Conservation (phyloP, 495 filamentous ascomycete genomes). For the Podospora comata region DNA sequence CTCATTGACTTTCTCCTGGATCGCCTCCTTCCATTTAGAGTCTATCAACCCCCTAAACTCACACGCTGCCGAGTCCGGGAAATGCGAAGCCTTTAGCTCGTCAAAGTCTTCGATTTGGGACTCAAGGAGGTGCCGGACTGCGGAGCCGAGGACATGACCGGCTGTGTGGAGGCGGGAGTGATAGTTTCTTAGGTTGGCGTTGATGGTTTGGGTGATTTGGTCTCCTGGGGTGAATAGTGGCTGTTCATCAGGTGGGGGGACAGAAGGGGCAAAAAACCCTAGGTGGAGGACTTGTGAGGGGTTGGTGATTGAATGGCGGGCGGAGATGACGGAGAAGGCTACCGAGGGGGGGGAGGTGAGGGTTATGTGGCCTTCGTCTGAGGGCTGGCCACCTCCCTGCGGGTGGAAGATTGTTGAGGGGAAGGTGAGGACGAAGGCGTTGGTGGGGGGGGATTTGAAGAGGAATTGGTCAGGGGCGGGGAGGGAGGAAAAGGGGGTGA, state of each 20-base stretch:
- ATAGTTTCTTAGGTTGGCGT: slow-evolving; percentile 51
- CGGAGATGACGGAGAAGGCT: slow-evolving; percentile 49
- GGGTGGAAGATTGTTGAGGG: slow-evolving; percentile 63
- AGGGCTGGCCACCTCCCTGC: slow-evolving; percentile 65
- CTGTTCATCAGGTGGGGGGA: not conserved
- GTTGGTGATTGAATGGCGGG: slow-evolving; percentile 45
- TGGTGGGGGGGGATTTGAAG: slow-evolving; percentile 42
- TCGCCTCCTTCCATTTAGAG: slow-evolving; percentile 54
- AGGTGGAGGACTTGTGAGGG: slow-evolving; percentile 57
- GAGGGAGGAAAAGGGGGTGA: slow-evolving; percentile 46
- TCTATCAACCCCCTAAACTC: slow-evolving; percentile 61
- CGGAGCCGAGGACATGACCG: slow-evolving; percentile 60
- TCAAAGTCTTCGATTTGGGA: slow-evolving; percentile 49
- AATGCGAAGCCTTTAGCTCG: slow-evolving; percentile 62
- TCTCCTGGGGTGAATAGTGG: slow-evolving; percentile 36
- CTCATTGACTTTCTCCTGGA: slow-evolving; percentile 53
- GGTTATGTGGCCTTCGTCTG: slow-evolving; percentile 47
- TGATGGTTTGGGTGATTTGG: slow-evolving; percentile 48
- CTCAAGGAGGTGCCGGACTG: slow-evolving; percentile 53
- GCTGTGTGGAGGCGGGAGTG: slow-evolving; percentile 63
- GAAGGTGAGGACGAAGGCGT: slow-evolving; percentile 51
- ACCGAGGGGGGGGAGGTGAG: slow-evolving; percentile 36
- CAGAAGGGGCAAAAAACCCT: slow-evolving; percentile 43
- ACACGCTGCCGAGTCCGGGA: slow-evolving; percentile 55
- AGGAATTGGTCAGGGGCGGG: slow-evolving; percentile 46